Base-by-base conservation (phyloP, 192 early-diverging fungal genomes). In the Coemansia sp. region DNA sequence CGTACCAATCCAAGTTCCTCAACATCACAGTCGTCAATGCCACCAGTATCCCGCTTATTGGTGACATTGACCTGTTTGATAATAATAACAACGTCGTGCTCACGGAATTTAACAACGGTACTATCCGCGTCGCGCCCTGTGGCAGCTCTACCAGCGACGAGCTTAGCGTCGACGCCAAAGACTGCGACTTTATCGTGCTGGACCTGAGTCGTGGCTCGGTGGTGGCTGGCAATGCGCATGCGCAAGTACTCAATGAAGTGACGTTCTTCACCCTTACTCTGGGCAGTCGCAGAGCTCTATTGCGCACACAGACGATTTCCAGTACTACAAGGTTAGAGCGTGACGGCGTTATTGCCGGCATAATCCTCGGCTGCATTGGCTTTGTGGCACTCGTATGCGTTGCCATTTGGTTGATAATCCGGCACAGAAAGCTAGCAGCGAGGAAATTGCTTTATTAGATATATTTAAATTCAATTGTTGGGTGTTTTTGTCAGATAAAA, bases 21-120 rank as follows among this genome's bases (percentile, higher is more conserved):
- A 82, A 82, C 43, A 72, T 70, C 41, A 82, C 79, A 0, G 65
- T 82, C 4, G 70, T 73, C 41, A 70, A 82, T 22, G 71, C 61
- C 0, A 82, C 79, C 40, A 69, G 61, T 47, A 58, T 56, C 0
- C 74, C 79, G 13, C 16, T 76, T 2, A 41, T 76, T 22, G 79
- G 67, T 37, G 61, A 82, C 62, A 49, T 64, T 56, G 68, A 76
- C 32, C 64, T 82, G 13, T 82, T 82, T 37, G 32, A 58, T 44
- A 69, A 45, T 27, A 60, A 32, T 20, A 27, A 35, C 58, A 82
- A 75, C 53, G 34, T 73, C 37, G 63, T 65, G 18, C 68, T 75
- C 39, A 61, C 62, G 11, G 79, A 82, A 59, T 82, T 76, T 59
- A 82, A 82, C 64, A 82, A 82, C 61, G 79, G 79, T 10, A 67